These are phyloP conservation scores for Tulasnella sp. DNA, from an alignment of 768 basidiomycete species.

Conservation along the genomic window DNA sequence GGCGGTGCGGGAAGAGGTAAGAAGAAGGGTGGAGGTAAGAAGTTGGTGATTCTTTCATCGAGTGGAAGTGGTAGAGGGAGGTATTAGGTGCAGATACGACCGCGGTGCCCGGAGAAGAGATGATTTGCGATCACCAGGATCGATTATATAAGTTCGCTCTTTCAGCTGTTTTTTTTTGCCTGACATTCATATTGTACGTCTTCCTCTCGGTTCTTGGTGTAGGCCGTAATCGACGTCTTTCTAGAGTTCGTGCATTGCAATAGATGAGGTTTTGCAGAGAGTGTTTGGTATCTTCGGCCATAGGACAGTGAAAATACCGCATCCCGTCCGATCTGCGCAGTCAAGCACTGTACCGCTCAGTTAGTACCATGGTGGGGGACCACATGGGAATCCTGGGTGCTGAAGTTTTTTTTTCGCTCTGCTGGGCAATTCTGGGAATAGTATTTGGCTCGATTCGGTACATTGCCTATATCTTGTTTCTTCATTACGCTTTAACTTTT, in stretches of 20 bases:
- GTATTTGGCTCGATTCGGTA: neutral
- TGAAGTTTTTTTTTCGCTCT: neutral
- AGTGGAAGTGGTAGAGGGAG: constrained; percentile 4
- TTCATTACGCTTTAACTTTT: neutral
- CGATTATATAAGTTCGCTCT: neutral
- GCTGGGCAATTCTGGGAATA: neutral
- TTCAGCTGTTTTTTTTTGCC: neutral
- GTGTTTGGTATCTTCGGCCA: neutral
- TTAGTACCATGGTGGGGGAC: constrained; percentile 7
- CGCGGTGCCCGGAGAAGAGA: neutral
- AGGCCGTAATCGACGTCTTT: neutral
- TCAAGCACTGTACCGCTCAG: constrained; percentile 1
- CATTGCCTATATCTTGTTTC: neutral
- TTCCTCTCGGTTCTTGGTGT: neutral
- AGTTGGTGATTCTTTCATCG: constrained; percentile 1
- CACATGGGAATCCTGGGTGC: constrained; percentile 9
- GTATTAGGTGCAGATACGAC: neutral
- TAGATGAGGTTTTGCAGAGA: neutral
- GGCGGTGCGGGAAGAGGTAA: neutral
- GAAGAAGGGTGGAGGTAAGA: constrained; percentile 1
- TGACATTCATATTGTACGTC: neutral
- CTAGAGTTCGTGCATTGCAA: neutral
- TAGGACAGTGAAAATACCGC: constrained; percentile 4
- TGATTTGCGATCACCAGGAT: neutral
- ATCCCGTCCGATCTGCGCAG: neutral